phyloP scores from a whole-genome alignment of 2,329 filamentous ascomycete genomes.

The Trichophyton mentagrophytes region DNA sequence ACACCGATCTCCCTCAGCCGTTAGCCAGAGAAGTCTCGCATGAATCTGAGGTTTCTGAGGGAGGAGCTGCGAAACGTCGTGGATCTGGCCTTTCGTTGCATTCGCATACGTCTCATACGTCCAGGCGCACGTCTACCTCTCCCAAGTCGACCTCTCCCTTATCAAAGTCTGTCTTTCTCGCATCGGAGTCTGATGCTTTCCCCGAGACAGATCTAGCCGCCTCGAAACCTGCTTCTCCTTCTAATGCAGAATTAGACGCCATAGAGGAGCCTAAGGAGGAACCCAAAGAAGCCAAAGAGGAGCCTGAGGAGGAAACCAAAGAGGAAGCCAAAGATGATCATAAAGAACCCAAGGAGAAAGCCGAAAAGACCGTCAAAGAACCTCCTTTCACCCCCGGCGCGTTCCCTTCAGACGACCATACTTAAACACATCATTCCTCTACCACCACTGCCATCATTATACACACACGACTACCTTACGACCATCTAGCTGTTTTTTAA shows the following conservation, averaged over 20 bases:
- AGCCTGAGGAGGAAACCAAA: neutral
- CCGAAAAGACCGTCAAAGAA: neutral
- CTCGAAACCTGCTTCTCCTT: neutral
- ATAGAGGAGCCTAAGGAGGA: too few relatives aligned
- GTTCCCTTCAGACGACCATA: neutral
- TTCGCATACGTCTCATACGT: neutral
- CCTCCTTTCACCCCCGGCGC: neutral
- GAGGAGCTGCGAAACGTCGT: neutral
- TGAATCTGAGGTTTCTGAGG: neutral
- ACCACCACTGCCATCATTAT: neutral
- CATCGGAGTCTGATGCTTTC: neutral
- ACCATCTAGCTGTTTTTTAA: neutral
- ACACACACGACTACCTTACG: neutral
- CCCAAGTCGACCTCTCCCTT: neutral
- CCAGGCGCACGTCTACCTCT: neutral
- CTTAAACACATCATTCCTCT: neutral
- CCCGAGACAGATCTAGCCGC: neutral
- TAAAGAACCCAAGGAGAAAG: neutral
- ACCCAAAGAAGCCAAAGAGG: neutral
- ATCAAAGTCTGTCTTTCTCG: neutral
- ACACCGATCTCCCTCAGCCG: slow-evolving; percentile 7
- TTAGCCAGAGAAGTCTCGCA: neutral
- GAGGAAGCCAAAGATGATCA: neutral
- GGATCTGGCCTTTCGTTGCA: neutral
- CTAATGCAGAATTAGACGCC: neutral